Conservation (phyloP, 805 yeast genomes). For the Candida vaughaniae region DNA sequence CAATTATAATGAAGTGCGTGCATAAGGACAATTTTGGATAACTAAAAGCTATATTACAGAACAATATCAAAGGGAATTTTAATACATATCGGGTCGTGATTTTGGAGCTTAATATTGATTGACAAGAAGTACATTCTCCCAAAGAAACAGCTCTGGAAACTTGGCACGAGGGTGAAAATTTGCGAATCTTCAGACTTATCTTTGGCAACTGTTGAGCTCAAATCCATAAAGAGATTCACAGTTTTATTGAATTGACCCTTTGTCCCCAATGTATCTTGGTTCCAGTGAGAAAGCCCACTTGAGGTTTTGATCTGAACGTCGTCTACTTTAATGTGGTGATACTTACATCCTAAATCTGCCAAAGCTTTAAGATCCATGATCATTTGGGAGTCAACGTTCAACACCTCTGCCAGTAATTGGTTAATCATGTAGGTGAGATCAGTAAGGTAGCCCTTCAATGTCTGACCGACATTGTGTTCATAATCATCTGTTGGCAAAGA, state of each 20-base stretch:
- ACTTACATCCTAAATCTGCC: slow-evolving; percentile 32
- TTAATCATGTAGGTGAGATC: slow-evolving; percentile 24
- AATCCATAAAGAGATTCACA: slow-evolving; percentile 10
- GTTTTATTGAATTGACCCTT: slow-evolving; percentile 6
- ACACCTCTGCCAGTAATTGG: slow-evolving; percentile 23
- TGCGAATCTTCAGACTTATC: slow-evolving; percentile 23
- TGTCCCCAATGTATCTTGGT: not conserved
- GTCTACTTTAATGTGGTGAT: slow-evolving; percentile 26
- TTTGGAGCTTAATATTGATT: slow-evolving; percentile 21
- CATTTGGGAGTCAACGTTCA: slow-evolving; percentile 29
- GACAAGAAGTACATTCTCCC: slow-evolving; percentile 37
- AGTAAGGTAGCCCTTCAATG: slow-evolving; percentile 27
- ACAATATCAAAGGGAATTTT: slow-evolving; percentile 26
- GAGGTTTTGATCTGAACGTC: slow-evolving; percentile 8
- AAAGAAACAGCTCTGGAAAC: slow-evolving; percentile 35
- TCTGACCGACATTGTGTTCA: slow-evolving; percentile 19
- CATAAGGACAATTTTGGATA: too few species aligned
- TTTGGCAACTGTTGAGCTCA: slow-evolving; percentile 9
- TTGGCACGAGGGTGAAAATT: slow-evolving; percentile 34
- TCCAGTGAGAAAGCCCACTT: slow-evolving; percentile 4
- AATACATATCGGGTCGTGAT: slow-evolving; percentile 23
- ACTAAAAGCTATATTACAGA: too few species aligned
- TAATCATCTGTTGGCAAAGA: slow-evolving; percentile 25
- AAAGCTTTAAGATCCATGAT: slow-evolving; percentile 32
- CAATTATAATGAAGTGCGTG: too few species aligned